Base-by-base conservation (phyloP, 202 grass and related monocot species). In the Zoysia matrella region DNA sequence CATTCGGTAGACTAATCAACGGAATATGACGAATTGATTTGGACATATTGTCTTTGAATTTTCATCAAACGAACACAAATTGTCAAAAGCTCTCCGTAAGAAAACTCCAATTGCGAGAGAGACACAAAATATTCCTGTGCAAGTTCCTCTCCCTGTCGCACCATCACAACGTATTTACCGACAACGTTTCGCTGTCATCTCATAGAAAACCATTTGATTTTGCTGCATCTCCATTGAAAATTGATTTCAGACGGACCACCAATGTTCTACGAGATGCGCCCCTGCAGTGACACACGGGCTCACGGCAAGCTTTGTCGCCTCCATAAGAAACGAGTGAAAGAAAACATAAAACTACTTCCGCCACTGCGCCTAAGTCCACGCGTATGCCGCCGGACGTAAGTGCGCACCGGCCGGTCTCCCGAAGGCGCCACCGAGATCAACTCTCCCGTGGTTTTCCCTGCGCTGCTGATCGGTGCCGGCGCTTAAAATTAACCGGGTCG, bases 131-230 rank as follows among this genome's bases (percentile, higher is more conserved):
- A 14, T 14, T 22, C n/a, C 2, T 18, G 22, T 56, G n/a, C 56
- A 18, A 45, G 43, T 73, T 62, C 56, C 55, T 30, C 3, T 57
- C 7, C 48, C 15, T 4, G 5, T 5, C 51, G 30, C 30, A 52
- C 12, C 30, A 10, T 46, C 79, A 57, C 48, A 54, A 8, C 49
- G 8, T 53, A 55, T 50, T 65, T 81, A 18, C 77, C 65, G 72
- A 80, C 77, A 4, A 2, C 10, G 41, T 42, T 63, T 70, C 64
- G 22, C 47, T 72, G 9, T 85, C 87, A 65, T 1, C 58, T 16
- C 5, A 8, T 73, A 89, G 62, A 71, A 3, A 83, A 83, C 3
- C 55, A 14, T 86, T 90, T 83, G 88, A 86, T 63, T 58, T 65
- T 1, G 2, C 5, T 1, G 40, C 15, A 57, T 0, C 43, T 1